Evolutionary conservation across 139 green algal species (phyloP), one percentile per base, ranked within the genome.

Genomic region (Zygnema cylindricum): DNA sequence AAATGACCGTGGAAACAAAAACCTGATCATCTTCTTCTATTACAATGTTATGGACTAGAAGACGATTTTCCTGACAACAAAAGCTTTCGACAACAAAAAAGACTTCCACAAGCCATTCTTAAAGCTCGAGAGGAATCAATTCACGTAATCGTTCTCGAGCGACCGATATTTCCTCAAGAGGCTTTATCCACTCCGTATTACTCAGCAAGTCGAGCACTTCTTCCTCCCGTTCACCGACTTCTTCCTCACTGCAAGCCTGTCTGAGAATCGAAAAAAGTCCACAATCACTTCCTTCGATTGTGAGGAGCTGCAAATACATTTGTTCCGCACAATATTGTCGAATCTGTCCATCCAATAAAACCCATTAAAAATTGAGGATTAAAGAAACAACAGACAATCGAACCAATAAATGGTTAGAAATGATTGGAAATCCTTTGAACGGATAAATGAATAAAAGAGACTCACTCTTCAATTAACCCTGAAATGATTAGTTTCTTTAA

Each of bases 241-340:
- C 16, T 7, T 79, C 71, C 36, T 79, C 71, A 3, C 69, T n/a
- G 23, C 7, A 7, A 63, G 16, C 7, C 7, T 7, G 49, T 16
- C 7, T 7, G 7, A 63, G 49, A 16, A 16, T 16, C 7, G 49
- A 7, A 7, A 63, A 16, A 16, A 63, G 7, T 7, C 49, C 49
- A 7, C 16, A 7, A 7, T 63, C 49, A 16, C 49, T 63, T 7
- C 49, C 49, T 63, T 85, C 32, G 69, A 33, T 42, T 16, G 39
- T 89, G 41, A 89, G 33, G 25, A 89, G 84, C 32, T 86, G 36
- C 71, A 89, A 22, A 38, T 85, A 76, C 7, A 21, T 38, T 39
- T 69, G 84, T 11, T 76, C 84, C 42, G 81, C 77, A 38, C 77
- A 69, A 43, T 86, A 86, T 21, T 42, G 71, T 16, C 41, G 42